Evolutionary conservation across 202 grass and related monocot genomes (phyloP), one percentile per base, ranked within the genome.

Genomic region (Zoysia matrella): DNA sequence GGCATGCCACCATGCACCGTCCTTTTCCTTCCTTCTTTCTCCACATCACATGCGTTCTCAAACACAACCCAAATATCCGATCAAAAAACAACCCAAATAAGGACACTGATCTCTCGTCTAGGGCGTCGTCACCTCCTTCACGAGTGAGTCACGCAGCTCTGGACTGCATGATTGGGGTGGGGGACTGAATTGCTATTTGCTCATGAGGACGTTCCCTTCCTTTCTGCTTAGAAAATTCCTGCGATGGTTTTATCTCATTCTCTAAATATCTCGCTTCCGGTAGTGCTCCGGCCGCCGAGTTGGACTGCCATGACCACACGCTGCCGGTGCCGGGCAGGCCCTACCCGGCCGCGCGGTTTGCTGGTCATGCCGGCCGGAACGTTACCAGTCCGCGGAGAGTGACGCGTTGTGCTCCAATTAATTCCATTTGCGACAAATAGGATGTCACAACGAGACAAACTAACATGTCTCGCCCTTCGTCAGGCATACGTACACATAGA

Each of bases 291-390:
- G 16, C 4, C 43, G 57, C n/a, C 42, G 72, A 80, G 46, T 81
- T 85, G 82, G 87, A 66, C 45, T 41, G 73, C 78, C 87, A 89
- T 89, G 83, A 89, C 73, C 79, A 68, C 79, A 50, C 88, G 78
- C 63, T 68, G 62, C 62, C 53, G 12, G 53, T 12, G 6, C 53
- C 56, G 46, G 5, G n/a, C 48, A 15, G 66, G 67, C n/a, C 82
- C 82, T 70, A 67, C 77, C 52, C 9, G 40, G 30, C 30, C 60
- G 15, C 14, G 65, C 65, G 82, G 65, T n/a, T 47, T 58, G 44
- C 71, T 57, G 83, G 75, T 65, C 74, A 70, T 47, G 74, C 30
- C 30, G 30, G 30, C 30, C 30, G 30, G 30, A 1, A 36, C 30
- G 30, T 36, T 36, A 36, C 30, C 30, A 36, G 30, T 36, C 30